phyloP scores from a whole-genome alignment of 2,329 filamentous ascomycete species.

The Botryotinia narcissicola region DNA sequence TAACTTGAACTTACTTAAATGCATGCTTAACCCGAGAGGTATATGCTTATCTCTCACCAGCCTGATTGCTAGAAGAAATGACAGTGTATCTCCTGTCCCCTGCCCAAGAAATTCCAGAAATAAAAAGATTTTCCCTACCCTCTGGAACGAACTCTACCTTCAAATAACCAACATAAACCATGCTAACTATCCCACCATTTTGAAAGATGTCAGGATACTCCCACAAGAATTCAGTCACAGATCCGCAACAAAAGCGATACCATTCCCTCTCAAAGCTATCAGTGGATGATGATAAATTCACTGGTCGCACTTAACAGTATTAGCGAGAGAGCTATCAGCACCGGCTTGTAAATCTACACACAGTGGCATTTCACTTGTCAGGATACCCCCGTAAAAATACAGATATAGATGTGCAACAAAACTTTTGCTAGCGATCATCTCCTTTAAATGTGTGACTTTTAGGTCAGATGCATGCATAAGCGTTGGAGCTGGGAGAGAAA shows the following conservation, averaged over 20 bases:
- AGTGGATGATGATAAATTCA: not conserved
- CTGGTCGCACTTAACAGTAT: not conserved
- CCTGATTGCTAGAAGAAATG: not conserved
- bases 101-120: not conserved
- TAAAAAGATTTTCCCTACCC: not conserved
- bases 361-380: not conserved
- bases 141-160: not conserved
- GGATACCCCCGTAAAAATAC: not conserved
- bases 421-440: not conserved
- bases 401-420: not conserved
- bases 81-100: not conserved
- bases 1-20: no score
- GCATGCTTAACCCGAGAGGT: accelerated
- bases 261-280: not conserved
- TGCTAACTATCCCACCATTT: not conserved
- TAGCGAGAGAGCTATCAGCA: not conserved
- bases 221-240: not conserved
- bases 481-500: not conserved
- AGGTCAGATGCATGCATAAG: not conserved
- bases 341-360: not conserved
- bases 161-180: not conserved
- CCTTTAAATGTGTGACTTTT: not conserved
- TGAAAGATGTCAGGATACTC: not conserved
- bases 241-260: not conserved
- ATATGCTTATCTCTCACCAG: not conserved